These are phyloP conservation scores for Mortierella sp. DNA, from an alignment of 371 early-diverging fungal species.

Conservation along the genomic window DNA sequence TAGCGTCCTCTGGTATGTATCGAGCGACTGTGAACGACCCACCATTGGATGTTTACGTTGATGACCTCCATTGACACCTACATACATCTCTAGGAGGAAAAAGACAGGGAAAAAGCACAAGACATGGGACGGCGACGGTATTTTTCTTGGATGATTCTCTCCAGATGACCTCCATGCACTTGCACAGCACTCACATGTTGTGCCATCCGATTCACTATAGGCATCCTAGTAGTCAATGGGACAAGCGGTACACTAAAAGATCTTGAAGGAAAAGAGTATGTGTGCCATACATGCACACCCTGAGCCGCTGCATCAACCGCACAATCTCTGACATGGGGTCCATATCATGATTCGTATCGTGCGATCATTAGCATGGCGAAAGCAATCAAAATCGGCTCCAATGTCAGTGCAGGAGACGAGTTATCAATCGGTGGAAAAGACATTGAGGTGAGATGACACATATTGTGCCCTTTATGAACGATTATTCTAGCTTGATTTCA, in stretches of 20 bases:
- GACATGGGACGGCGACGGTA: slow-evolving; percentile 67
- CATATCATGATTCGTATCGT: not conserved
- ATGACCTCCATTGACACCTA: no score
- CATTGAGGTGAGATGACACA: slow-evolving; percentile 57
- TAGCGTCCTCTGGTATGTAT: slow-evolving; percentile 35
- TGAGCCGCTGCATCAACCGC: not conserved
- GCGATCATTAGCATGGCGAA: slow-evolving; percentile 19
- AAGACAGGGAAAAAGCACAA: slow-evolving; percentile 59
- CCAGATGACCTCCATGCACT: slow-evolving; percentile 6
- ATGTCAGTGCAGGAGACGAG: slow-evolving; percentile 40
- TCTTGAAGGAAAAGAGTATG: slow-evolving; percentile 59
- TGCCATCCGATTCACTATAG: no score
- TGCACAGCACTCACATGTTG: no score
- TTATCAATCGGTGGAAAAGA: slow-evolving; percentile 57
- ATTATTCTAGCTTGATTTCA: not conserved
- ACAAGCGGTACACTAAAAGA: slow-evolving; percentile 28
- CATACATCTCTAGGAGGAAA: slow-evolving; percentile 26
- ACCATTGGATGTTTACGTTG: not conserved
- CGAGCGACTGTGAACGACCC: not conserved
- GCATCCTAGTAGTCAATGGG: slow-evolving; percentile 43
- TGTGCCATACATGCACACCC: not conserved
- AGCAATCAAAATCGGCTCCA: slow-evolving; percentile 25
- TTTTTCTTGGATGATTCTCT: not conserved
- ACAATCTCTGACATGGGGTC: not conserved
- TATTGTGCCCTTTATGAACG: no score